Base-by-base conservation (phyloP, 1,284 basidiomycete genomes). In the Porodaedalea pini region DNA sequence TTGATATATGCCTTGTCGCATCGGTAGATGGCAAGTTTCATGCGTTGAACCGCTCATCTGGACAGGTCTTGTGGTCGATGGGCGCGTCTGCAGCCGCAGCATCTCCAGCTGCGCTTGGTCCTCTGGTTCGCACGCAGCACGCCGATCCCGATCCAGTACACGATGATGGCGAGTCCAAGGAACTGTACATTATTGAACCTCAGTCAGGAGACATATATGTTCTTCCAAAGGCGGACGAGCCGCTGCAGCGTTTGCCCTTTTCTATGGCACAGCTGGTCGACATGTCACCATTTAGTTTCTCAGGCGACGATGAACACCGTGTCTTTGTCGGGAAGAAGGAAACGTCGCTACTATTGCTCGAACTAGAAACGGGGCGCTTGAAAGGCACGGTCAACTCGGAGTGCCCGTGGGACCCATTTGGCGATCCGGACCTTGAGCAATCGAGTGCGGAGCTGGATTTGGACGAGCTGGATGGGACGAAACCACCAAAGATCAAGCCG, bases 21-120 rank as follows among this genome's bases (percentile, higher is more conserved):
- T 90, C 90, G 6, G 83, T 95, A n/a, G 94, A 96, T 70, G 94
- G 93, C 23, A 88, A 86, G 60, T 85, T 96, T 47, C 91, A 94
- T 73, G 93, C 90, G 0, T 75, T 96, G 60, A 90, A 93, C 68
- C 77, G 94, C 57, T 82, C 85, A 0, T 86, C 86, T 0, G 94
- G 94, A 1, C 79, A 80, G 15, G 74, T 79, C 2, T 73, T 92
- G 2, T 94, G 91, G 91, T 91, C 91, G 54, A 88, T 92, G 83
- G 78, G 86, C 21, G 78, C 85, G 5, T 75, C 79, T 34, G 66
- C 78, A 13, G 67, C 75, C 54, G 11, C 61, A 29, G 73, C 72
- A 13, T 72, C 76, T 44, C 82, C 83, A 0, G 73, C 81, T 21
- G 76, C 81, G 5, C 75, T 90, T 19, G 76, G 78, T 0, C 88